Base-by-base conservation (phyloP, 768 basidiomycete species). In the Termitomyces sp. region DNA sequence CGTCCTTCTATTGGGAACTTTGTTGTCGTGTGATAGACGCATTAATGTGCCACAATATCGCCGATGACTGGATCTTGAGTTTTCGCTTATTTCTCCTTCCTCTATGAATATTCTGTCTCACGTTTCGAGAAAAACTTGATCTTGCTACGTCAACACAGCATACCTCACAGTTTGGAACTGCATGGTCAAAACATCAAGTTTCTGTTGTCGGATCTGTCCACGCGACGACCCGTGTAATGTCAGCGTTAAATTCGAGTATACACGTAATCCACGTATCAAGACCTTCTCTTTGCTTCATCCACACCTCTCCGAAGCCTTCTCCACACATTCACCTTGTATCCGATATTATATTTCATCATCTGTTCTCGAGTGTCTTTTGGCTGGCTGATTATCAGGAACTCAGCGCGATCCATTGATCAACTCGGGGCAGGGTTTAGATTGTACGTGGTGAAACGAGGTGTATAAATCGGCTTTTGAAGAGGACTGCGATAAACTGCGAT, bases 1-100 rank as follows among this genome's bases (percentile, higher is more conserved):
- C 41, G 20, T 41, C 36, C 14, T 43, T 51, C 46, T n/a, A 41
- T 35, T 50, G 12, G 35, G 16, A 47, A 36, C 43, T 53, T 44
- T 41, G 36, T 46, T 61, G 56, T 44, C 55, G 33, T 41, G 56
- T 54, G 60, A 55, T 55, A 30, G 57, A 58, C 43, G 16, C 38
- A 38, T 16, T n/a, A 40, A 18, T 52, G 26, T 52, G 18, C 23
- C 23, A 23, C 8, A 40, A 18, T 10, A 28, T 28, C 10, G 26
- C 28, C 26, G 16, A 28, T 18, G 36, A 3, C 28, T 53, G 16
- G 38, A 40, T 40, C 38, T 40, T 26, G 16, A 33, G 38, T 41
- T 41, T 52, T 53, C 5, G 51, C 26, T 41, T 10, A 30, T 40
- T 6, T 28, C 14, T 38, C 35, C 23, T 52, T 52, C 35, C 16